Base-by-base conservation (phyloP, 2,329 filamentous ascomycete genomes). In the Aspergillus candidus region DNA sequence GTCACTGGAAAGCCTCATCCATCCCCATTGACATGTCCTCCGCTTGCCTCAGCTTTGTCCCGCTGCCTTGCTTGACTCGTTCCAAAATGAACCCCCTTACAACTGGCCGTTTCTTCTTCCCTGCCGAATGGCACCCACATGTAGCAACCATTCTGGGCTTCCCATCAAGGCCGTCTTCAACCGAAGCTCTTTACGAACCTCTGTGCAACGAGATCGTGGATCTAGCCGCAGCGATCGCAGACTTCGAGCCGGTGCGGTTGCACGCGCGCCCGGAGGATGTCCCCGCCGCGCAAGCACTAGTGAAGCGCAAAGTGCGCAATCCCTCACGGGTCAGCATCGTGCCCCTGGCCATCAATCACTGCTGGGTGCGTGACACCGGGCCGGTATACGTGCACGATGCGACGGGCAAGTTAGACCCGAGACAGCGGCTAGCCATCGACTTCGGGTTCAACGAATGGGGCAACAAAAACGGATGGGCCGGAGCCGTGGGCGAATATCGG, bases 211-310 rank as follows among this genome's bases (percentile, higher is more conserved):
- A 62, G 33, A 61, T 62, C 34, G 47, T 57, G 27, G 47, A 51
- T 32, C 47, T 62, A 22, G 60, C 56, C 13, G 49, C 46, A 11
- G 50, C 60, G 18, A 61, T 62, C 40, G 54, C 60, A 6, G 17
- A 29, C 10, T 65, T 65, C 40, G 62, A 65, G 40, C 61, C 59
- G 6, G 62, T 65, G 7, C 58, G 55, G 6, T 47, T 65, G 1
- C 57, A 61, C 43, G 38, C 52, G 12, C 50, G 57, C 6, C 53
- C 55, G 6, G 58, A 60, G 38, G 55, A 62, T 42, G 34, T 50
- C 6, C 39, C 34, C 14, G 52, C 48, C 22, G 53, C 47, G 29
- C 38, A 40, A 22, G 47, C 31, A 22, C 42, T 44, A 41, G 35
- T 45, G 22, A 41, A 32, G n/a, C 33, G 45, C 38, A 39, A 43